phyloP scores from a whole-genome alignment of 495 filamentous ascomycete species.

The Penicillium daleae region DNA sequence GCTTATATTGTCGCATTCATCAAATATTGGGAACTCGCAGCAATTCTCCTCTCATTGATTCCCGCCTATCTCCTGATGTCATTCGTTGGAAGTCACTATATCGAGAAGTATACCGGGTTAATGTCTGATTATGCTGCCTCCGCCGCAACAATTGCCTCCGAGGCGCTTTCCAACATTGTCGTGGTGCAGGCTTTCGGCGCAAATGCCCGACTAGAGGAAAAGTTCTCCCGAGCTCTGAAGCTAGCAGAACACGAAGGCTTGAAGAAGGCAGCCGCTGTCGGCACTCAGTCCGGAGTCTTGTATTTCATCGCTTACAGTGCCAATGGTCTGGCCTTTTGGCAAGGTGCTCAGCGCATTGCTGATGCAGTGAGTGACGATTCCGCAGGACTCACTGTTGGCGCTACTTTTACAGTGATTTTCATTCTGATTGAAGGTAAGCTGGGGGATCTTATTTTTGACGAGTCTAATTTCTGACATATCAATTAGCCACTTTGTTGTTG shows the following conservation, averaged over 20 bases:
- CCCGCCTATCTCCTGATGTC: slow-evolving; percentile 70
- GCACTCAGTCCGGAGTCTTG: slow-evolving; percentile 63
- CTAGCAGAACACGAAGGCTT: slow-evolving; percentile 48
- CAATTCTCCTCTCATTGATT: slow-evolving; percentile 56
- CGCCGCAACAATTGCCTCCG: slow-evolving; percentile 54
- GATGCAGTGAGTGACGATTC: slow-evolving; percentile 42
- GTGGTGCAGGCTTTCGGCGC: slow-evolving; percentile 57
- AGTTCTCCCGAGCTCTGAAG: slow-evolving; percentile 53
- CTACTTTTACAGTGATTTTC: slow-evolving; percentile 68
- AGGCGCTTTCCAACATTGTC: slow-evolving; percentile 49
- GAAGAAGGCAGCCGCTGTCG: slow-evolving; percentile 62
- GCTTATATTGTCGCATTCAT: slow-evolving; percentile 68
- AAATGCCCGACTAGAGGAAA: slow-evolving; percentile 52
- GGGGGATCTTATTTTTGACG: neutral
- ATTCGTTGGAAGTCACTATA: slow-evolving; percentile 60
- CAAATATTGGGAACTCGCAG: slow-evolving; percentile 51
- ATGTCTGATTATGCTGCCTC: slow-evolving; percentile 55
- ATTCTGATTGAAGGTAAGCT: slow-evolving; percentile 63
- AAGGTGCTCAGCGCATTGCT: slow-evolving; percentile 59
- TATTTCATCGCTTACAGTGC: slow-evolving; percentile 69
- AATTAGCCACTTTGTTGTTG: slow-evolving; percentile 59
- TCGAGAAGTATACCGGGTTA: slow-evolving; percentile 59
- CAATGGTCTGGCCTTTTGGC: slow-evolving; percentile 70
- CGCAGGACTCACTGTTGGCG: slow-evolving; percentile 52
- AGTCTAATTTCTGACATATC: slow-evolving; percentile 16